A percentile compares a stretch with the other conserved stretches of the same genome.
Conservation (phyloP, 140 eudicot genomes). For the Stevia rebaudiana region DNA sequence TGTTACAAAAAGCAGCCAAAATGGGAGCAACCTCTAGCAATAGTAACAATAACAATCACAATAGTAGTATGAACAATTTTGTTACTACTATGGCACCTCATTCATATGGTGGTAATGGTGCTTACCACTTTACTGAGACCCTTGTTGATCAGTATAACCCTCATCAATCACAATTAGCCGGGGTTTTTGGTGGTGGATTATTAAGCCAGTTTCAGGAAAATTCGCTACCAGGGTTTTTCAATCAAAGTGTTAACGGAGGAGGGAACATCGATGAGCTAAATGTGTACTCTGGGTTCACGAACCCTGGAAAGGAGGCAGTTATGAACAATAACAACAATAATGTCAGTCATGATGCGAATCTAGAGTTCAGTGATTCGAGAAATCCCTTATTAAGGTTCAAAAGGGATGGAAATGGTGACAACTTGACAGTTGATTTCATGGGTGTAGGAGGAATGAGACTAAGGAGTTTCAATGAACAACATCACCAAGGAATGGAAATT, state of each 20-base stretch:
- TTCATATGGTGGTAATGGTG: slow-evolving; percentile 15
- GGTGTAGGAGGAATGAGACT: slow-evolving; percentile 52
- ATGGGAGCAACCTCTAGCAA: slow-evolving; percentile 47
- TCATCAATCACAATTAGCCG: slow-evolving; percentile 27
- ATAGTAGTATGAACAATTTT: slow-evolving; percentile 26
- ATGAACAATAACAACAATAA: slow-evolving; percentile 17
- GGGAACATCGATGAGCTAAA: slow-evolving; percentile 29
- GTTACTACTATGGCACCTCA: slow-evolving; percentile 38
- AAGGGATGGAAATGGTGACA: slow-evolving; percentile 31
- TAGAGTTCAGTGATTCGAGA: slow-evolving; percentile 17
- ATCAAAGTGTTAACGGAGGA: slow-evolving; percentile 19
- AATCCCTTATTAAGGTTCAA: slow-evolving; percentile 31
- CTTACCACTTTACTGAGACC: slow-evolving; percentile 10
- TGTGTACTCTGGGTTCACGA: slow-evolving; percentile 25
- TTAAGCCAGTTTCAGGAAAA: slow-evolving; percentile 33
- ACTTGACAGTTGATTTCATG: slow-evolving; percentile 46
- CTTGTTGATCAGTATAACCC: slow-evolving; percentile 32
- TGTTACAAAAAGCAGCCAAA: slow-evolving; percentile 55
- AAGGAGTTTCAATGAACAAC: slow-evolving; percentile 30
- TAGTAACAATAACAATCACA: slow-evolving; percentile 25
- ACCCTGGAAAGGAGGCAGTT: slow-evolving; percentile 18
- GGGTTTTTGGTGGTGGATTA: slow-evolving; percentile 30
- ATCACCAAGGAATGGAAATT: slow-evolving; percentile 41
- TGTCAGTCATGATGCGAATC: slow-evolving; percentile 6
- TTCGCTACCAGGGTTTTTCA: slow-evolving; percentile 27